Evolutionary conservation across 805 yeast species (phyloP), one percentile per base, ranked within the genome.

Genomic region (Naumovozyma baii): DNA sequence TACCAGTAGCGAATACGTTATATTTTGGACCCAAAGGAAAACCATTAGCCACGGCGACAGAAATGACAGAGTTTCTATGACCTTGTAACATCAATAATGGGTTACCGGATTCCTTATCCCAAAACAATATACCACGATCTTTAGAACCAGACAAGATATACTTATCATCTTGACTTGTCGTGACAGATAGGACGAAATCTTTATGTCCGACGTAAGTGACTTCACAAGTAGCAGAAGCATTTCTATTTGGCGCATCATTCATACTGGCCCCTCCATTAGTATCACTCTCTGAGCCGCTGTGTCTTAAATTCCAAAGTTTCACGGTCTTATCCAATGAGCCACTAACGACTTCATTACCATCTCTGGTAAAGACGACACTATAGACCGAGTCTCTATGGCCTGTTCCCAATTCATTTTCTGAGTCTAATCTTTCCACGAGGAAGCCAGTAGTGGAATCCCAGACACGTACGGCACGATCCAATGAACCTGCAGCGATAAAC

Each of bases 331-430:
- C 98, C 55, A 92, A 73, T 8, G 96, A 87, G 42, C 97, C 97
- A 5, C 94, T 80, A 2, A 94, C 94, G 52, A 90, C 83, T 59
- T 87, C 94, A 53, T 78, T 77, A 43, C 96, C 96, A 57, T 83
- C 82, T 43, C 87, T 83, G 3, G 95, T 83, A 65, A 88, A 90
- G 2, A 94, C 88, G 29, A 90, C 96, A 4, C 92, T 80, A 67
- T 92, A 90, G 35, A 90, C 97, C 2, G 95, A 84, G 62, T 90
- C 96, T 69, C 80, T 85, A 65, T 90, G 97, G 19, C 97, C 96
- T 49, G 90, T 90, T 31, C 88, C 88, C 41, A 75, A 72, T 63
- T 83, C 92, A 53, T 78, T 80, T 40, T 94, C 95, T 14, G 88
- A 80, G 57, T 88, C 96, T 47, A 90, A 72, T 59, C 95, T 75